Conservation (phyloP, 257 asterid genomes). For the Cruciata laevipes region DNA sequence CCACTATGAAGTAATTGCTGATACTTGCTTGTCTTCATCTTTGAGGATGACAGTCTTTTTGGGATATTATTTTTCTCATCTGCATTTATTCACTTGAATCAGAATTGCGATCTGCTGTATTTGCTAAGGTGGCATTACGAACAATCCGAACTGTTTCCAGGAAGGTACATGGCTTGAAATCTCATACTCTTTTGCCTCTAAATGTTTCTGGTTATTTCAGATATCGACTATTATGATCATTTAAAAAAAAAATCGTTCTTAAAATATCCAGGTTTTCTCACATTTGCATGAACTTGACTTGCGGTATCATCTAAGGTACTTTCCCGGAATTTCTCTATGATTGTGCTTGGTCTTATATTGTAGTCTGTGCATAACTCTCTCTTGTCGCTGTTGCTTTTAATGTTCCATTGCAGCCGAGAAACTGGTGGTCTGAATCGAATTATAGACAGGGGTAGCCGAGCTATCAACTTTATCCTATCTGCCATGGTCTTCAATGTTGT, state of each 20-base stretch:
- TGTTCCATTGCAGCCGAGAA: slow-evolving; percentile 65
- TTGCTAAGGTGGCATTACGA: slow-evolving; percentile 91
- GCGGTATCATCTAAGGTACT: slow-evolving; percentile 88
- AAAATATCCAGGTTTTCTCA: slow-evolving; percentile 70
- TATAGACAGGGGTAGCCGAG: slow-evolving; percentile 98
- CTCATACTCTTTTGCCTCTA: background rate
- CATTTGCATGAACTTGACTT: slow-evolving; percentile 95
- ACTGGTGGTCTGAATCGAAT: slow-evolving; percentile 93
- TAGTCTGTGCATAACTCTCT: background rate
- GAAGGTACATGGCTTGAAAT: slow-evolving; percentile 43
- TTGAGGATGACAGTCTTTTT: slow-evolving; percentile 5
- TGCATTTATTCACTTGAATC: slow-evolving; percentile 11
- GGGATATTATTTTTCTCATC: background rate
- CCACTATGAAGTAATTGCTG: slow-evolving; percentile 36
- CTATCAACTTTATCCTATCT: slow-evolving; percentile 90
- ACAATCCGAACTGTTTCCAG: slow-evolving; percentile 90
- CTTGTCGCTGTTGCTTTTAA: background rate
- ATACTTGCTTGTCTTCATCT: slow-evolving; percentile 24
- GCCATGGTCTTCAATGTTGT: slow-evolving; percentile 93
- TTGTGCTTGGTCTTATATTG: background rate
- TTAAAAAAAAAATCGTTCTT: slow-evolving; percentile 15
- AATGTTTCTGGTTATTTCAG: background rate
- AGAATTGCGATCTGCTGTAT: slow-evolving; percentile 93
- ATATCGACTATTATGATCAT: slow-evolving; percentile 10
- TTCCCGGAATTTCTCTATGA: background rate